Base-by-base conservation (phyloP, 805 yeast genomes). In the Sporopachydermia lactativora region DNA sequence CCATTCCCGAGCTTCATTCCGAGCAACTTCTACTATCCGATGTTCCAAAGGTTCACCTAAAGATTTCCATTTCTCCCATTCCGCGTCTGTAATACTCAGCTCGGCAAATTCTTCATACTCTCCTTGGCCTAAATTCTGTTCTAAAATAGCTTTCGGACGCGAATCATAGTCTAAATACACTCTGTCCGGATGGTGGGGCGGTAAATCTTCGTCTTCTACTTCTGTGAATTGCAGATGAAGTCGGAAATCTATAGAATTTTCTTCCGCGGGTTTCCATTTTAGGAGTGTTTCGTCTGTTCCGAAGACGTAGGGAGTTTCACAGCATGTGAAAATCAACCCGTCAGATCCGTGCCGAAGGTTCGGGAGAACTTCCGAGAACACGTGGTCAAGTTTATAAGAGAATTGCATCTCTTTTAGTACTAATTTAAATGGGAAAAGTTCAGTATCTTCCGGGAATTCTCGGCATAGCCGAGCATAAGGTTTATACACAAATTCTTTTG, bases 201-300 rank as follows among this genome's bases (percentile, higher is more conserved):
- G 63, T 18, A 63, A 58, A 18, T 51, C 54, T n/a, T 45, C 39
- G 15, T 49, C 51, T 5, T 5, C 6, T 5, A 17, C 28, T 11
- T 75, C 76, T 14, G 76, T 73, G 50, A 83, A 82, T 28, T 69
- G 68, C 43, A 85, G 58, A 24, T 68, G 66, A 44, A 92, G 58
- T 54, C 77, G 77, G 60, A 84, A 92, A 59, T 92, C 99, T 36
- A 94, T 74, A 0, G 96, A 81, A 51, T 92, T 94, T 58, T 89
- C 98, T 46, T 83, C 83, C 8, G 94, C 84, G 2, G 98, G 97
- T 54, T 92, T 92, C 99, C 99, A 92, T 60, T 94, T 92, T 42
- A 92, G 62, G 39, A 92, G 64, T 4, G 85, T 74, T 1, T 75
- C 70, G 57, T 92, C 97, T 1, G 97, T 89, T 11, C 97, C 97